Evolutionary conservation across 2,329 filamentous ascomycete species (phyloP), one percentile per base, ranked within the genome.

Genomic region (Aspergillus sp.): DNA sequence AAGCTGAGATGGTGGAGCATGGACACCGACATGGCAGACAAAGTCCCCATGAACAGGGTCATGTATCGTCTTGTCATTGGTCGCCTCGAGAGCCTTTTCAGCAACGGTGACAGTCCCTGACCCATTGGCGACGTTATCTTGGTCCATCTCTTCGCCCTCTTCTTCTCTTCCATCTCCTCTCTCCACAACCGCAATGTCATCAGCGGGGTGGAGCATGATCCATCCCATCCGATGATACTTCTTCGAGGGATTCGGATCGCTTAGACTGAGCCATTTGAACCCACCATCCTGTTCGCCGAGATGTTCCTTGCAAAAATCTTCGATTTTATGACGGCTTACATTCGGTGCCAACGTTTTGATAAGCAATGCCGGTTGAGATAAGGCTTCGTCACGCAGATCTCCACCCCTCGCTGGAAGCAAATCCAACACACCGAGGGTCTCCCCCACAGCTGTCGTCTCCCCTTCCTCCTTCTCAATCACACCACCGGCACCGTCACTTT

Each of bases 321-420:
- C 95, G 18, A 99, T 85, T 68, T 97, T 98, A 49, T 90, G 87
- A 39, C 95, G 89, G 68, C 91, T 96, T 62, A 99, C 95, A 58
- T 96, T 96, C 7, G 95, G 95, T 4, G 95, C 93, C 68, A 99
- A 92, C 0, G 95, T 99, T 80, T 99, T 99, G 81, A 99, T 97
- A 47, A 99, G 85, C 17, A 99, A 82, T 0, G 96, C 96, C 13
- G 95, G 95, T 72, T 96, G 91, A 64, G 89, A 87, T 32, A 95
- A 84, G 48, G 89, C 90, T 64, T 96, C 93, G 69, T 99, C 95
- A 38, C 91, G 87, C 51, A 98, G 84, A 63, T 98, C 93, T 48
- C 90, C 91, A 26, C 90, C 91, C 63, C 86, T 86, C 41, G 87
- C 88, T 34, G 95, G 92, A 13, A 98, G 85, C 48, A 98, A 80